These are phyloP conservation scores for Colletotrichum sublineola DNA, from an alignment of 2,329 filamentous ascomycete genomes.

Conservation along the genomic window DNA sequence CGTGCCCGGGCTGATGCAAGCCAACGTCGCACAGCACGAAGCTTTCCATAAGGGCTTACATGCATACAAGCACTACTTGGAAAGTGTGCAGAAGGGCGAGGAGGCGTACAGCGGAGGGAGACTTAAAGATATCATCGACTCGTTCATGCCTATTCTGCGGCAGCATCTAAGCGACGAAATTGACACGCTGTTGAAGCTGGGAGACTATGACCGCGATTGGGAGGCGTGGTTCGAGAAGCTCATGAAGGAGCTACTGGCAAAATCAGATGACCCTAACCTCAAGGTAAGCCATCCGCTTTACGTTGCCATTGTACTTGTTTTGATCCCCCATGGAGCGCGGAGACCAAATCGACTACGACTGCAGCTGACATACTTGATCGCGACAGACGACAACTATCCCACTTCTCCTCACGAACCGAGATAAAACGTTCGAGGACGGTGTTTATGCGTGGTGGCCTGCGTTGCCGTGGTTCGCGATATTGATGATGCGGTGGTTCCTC, in stretches of 20 bases:
- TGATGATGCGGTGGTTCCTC: constrained; percentile 53
- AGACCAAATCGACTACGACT: neutral
- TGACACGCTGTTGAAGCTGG: constrained; percentile 51
- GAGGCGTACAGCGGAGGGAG: constrained; percentile 50
- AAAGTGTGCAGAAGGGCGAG: constrained; percentile 46
- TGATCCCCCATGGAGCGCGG: neutral
- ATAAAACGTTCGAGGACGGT: constrained; percentile 46
- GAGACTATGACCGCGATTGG: constrained; percentile 53
- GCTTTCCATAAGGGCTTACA: constrained; percentile 52
- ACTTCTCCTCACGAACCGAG: constrained; percentile 46
- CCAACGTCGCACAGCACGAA: constrained; percentile 53
- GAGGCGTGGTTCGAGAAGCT: constrained; percentile 47
- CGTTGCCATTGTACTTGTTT: neutral
- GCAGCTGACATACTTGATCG: neutral
- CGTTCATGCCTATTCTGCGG: constrained; percentile 51
- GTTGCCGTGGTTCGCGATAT: constrained; percentile 46
- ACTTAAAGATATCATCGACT: constrained; percentile 51
- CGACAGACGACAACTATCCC: constrained; percentile 39
- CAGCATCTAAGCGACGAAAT: constrained; percentile 57
- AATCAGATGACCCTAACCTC: constrained; percentile 39
- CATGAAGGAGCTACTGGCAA: constrained; percentile 41
- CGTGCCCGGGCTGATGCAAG: constrained; percentile 48
- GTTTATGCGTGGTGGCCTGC: constrained; percentile 45
- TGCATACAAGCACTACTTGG: constrained; percentile 50
- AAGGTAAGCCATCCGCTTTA: constrained; percentile 40